Conservation (phyloP, 176 grass and related monocot genomes). For the Carex kokanica region DNA sequence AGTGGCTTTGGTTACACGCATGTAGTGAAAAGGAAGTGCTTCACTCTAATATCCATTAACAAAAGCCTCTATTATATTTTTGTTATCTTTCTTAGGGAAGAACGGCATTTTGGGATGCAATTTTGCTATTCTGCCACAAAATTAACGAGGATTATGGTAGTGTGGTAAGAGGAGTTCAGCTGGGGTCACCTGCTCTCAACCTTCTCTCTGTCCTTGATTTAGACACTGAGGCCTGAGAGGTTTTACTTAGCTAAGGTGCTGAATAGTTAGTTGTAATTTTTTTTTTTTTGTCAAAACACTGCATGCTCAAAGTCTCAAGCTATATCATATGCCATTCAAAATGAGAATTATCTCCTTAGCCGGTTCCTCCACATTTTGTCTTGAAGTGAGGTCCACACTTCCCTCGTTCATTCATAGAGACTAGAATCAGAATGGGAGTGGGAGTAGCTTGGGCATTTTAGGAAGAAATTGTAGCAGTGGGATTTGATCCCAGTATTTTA, state of each 20-base stretch:
- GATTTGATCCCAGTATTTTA: not conserved
- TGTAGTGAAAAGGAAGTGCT: not conserved
- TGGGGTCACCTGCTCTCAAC: constrained; percentile 74
- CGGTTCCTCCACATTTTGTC: not conserved
- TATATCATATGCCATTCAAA: constrained; percentile 2
- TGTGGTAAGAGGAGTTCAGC: constrained; percentile 79
- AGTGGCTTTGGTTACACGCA: not conserved
- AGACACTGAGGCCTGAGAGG: constrained; percentile 50
- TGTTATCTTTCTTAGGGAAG: constrained; percentile 63
- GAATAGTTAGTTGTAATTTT: not conserved
- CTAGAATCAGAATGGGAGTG: not conserved
- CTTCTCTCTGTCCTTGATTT: constrained; percentile 69
- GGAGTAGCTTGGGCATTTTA: not conserved
- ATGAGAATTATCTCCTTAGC: not conserved
- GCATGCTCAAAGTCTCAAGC: not conserved
- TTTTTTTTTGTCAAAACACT: not conserved
- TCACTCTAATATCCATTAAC: not conserved
- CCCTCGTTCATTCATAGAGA: not conserved
- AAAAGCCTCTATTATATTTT: constrained; percentile 1
- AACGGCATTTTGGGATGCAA: constrained; percentile 92
- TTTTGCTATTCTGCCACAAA: constrained; percentile 90
- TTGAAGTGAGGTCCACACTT: not conserved
- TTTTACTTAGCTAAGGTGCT: not conserved
- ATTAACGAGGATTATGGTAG: constrained; percentile 72
- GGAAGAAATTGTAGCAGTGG: not conserved